Base-by-base conservation (phyloP, 192 early-diverging fungal genomes). In the Mortierella antarctica region DNA sequence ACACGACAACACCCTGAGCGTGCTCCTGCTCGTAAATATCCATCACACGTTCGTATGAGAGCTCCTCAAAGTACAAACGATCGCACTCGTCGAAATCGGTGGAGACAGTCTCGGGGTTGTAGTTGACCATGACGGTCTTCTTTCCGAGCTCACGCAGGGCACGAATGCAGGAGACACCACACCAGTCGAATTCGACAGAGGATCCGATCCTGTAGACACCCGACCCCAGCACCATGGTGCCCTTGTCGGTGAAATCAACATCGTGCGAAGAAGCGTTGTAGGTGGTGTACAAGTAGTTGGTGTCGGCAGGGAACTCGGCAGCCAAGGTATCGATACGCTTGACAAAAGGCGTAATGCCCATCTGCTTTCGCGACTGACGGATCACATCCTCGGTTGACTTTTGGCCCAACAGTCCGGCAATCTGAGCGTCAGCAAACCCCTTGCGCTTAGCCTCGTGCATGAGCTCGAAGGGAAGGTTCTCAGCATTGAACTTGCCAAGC, bases 11-110 rank as follows among this genome's bases (percentile, higher is more conserved):
- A 57, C 97, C 97, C 47, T 83, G 76, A 39, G 96, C 88, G 57
- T 83, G 61, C 88, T 99, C 96, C 44, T 90, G 77, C 84, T 98
- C 95, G 74, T 96, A 96, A 71, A 99, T 97, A 75, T 99, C 97
- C 84, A 96, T 88, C 14, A 97, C 94, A 81, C 97, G 96, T 85
- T 99, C 97, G 71, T 96, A 90, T 55, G 87, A 90, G 54, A 99
- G 87, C 78, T 97, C 95, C 84, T 99, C 97, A 88, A 97, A 99
- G 90, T 99, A 99, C n/a, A 99, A 89, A 49, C 97, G 92, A 65
- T 99, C 96, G 83, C 94, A 95, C 85, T 99, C 97, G 86, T 97
- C 97, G 79, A 96, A 99, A 82, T 99, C 97, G 23, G 97, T 97
- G 15, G 96, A 97, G 23, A 99, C 97, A 2, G 97, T 99, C 83